Evolutionary conservation across 108 stramenopile species (phyloP), one percentile per base, ranked within the genome.

Genomic region (Cyclotella distinguenda): DNA sequence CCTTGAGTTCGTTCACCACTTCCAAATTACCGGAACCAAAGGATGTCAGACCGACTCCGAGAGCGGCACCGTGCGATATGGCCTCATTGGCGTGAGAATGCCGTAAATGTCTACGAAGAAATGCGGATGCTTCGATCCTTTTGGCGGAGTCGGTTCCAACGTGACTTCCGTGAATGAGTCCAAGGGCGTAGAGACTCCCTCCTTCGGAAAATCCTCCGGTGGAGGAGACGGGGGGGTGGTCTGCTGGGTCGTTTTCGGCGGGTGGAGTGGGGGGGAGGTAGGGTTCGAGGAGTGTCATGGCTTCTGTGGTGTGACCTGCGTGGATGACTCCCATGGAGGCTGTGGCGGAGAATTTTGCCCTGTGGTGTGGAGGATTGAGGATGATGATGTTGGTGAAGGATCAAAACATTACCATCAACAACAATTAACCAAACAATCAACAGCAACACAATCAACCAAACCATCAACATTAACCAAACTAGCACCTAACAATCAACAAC

Each of bases 301-400:
- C 90, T 69, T 97, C 96, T 33, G 96, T 86, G 62, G 93, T 84
- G 72, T 99, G 97, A 32, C 96, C 95, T 26, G 95, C 89, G 82
- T 99, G 99, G 38, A 99, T 85, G 32, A 98, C 97, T 59, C 99
- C 99, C 46, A 98, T 78, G 40, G 93, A 89, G 1, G 97, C 97
- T 6, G 96, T 97, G 54, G 97, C 97, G 21, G 96, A 94, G 71
- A 99, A 99, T 72, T 99, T 97, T 65, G 97, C 96, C 92, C 92
- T 93, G 73, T 40, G 43, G 21, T 9, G 45, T 27, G 22, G 55
- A 53, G 4, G 13, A 44, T 11, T 58, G 43, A 48, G 42, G 28
- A 13, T 44, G 50, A 32, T 21, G 22, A 15, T 46, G 27, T 47
- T 13, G 25, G 22, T 39, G 23, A 26, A 26, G 34, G 13, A 70